Evolutionary conservation across 2,329 filamentous ascomycete species (phyloP).

Genomic region (Biscogniauxia sp.): DNA sequence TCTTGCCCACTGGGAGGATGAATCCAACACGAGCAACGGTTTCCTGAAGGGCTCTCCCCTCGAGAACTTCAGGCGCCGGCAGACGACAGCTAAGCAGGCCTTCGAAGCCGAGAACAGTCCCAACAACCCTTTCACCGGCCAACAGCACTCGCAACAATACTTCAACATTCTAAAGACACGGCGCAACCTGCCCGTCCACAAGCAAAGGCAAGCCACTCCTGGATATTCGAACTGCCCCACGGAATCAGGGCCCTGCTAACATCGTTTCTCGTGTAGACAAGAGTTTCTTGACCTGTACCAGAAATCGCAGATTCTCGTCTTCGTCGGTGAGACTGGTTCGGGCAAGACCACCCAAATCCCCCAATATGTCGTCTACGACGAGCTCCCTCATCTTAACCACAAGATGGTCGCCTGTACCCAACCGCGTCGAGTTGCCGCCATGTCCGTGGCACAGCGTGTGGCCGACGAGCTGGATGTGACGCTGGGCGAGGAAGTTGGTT

Average conservation of each 20-base stretch:
- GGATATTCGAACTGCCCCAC: not conserved
- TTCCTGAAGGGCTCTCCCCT: conserved; percentile 49
- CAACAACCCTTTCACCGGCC: conserved; percentile 80
- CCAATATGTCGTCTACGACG: conserved; percentile 96
- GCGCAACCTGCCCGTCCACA: conserved; percentile 84
- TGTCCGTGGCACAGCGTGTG: conserved; percentile 98
- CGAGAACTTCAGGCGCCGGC: conserved; percentile 69
- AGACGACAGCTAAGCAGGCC: conserved; percentile 76
- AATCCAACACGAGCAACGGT: conserved; percentile 38
- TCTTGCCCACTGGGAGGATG: conserved; percentile 81
- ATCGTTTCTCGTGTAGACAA: conserved; percentile 50
- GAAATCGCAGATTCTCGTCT: conserved; percentile 91
- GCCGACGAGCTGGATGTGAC: conserved; percentile 94
- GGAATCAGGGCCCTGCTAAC: conserved; percentile 7
- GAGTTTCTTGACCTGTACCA: conserved; percentile 95
- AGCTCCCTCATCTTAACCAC: conserved; percentile 78
- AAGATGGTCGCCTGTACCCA: conserved; percentile 98
- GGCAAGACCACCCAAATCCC: conserved; percentile 99
- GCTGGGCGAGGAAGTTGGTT: conserved; percentile 92
- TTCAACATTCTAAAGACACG: conserved; percentile 84
- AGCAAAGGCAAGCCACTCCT: conserved; percentile 65
- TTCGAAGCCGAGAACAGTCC: conserved; percentile 74
- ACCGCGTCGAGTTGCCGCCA: conserved; percentile 94
- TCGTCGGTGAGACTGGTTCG: conserved; percentile 98
- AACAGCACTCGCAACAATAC: conserved; percentile 76